Evolutionary conservation across 768 basidiomycete species (phyloP), one percentile per base, ranked within the genome.

Genomic region (Gloeostereum incarnatum): DNA sequence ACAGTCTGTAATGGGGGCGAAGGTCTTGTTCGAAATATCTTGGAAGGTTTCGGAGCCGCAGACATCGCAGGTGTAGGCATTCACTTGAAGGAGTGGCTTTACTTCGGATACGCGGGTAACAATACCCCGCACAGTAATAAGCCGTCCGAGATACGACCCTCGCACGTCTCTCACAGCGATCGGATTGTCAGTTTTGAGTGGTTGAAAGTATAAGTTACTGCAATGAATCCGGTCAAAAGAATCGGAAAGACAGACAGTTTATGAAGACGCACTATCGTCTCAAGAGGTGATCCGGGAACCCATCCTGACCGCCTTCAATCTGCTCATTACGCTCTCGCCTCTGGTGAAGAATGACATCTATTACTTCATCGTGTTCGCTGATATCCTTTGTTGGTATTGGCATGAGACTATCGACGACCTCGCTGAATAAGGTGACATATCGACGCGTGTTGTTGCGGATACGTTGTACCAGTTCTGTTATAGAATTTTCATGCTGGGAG

Each of bases 1-100:
- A 55, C 96, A 99, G 52, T 94, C 86, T 18, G 71, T 59, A 33
- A 97, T 79, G 0, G 96, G 96, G 0, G 79, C 74, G 56, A 98
- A 97, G 8, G 87, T 81, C 57, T 91, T 93, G 53, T 80, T 78
- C 7, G 83, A 81, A 41, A 99, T 92, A 52, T 98, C 92, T 58
- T 98, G 93, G 69, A 99, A 99, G 20, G 92, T 94, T 59, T 99
- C 96, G 30, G 91, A 89, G 31, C 96, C 96, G 56, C 96, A 99
- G 43, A 90, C 81, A 54, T 98, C 96, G 62, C 96, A 98, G 0
- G 91, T 93, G 59, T 98, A 99, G 21, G 94, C 96, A 59, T 94
- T 96, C 52, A 98, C 92, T 54, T 89, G 83, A 10, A 99, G 75
- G 13, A 98, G 78, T 7, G 96, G 96, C 55, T 98, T 98, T 55